These are phyloP conservation scores for Dictyostelium brefeldianum DNA, from an alignment of 78 protist species.

Conservation along the genomic window DNA sequence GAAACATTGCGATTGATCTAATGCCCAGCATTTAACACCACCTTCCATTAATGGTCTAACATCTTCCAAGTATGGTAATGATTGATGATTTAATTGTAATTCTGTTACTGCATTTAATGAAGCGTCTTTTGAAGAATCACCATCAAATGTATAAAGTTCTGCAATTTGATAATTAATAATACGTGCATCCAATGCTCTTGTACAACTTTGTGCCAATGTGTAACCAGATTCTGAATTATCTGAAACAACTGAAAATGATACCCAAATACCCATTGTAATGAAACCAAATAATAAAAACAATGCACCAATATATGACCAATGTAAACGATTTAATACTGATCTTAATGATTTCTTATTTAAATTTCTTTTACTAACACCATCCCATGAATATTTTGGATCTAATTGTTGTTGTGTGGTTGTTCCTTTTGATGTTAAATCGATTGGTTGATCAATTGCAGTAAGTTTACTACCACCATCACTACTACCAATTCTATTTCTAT, in stretches of 20 bases:
- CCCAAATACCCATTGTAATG: slow-evolving; percentile 59
- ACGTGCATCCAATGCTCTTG: slow-evolving; percentile 33
- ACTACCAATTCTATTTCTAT: neutral
- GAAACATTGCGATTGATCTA: neutral
- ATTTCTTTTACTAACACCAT: slow-evolving; percentile 62
- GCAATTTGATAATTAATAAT: slow-evolving; percentile 14
- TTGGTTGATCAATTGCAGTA: neutral
- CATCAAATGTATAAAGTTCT: neutral
- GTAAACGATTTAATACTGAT: slow-evolving; percentile 18
- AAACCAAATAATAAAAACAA: slow-evolving; percentile 46
- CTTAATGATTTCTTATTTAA: slow-evolving; percentile 47
- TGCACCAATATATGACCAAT: slow-evolving; percentile 26
- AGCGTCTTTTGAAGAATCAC: neutral
- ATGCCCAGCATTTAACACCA: slow-evolving; percentile 20
- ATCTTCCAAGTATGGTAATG: neutral
- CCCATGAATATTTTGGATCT: slow-evolving; percentile 37
- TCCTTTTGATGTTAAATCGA: neutral
- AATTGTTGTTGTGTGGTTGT: neutral
- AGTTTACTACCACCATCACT: neutral
- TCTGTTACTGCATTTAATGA: neutral
- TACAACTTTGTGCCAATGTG: neutral
- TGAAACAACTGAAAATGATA: slow-evolving; percentile 1
- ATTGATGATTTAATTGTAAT: slow-evolving; percentile 45
- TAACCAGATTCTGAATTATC: slow-evolving; percentile 18
- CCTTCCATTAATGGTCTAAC: slow-evolving; percentile 67